These are phyloP conservation scores for Fagus sylvatica DNA, from an alignment of 306 rosid species.

Conservation along the genomic window DNA sequence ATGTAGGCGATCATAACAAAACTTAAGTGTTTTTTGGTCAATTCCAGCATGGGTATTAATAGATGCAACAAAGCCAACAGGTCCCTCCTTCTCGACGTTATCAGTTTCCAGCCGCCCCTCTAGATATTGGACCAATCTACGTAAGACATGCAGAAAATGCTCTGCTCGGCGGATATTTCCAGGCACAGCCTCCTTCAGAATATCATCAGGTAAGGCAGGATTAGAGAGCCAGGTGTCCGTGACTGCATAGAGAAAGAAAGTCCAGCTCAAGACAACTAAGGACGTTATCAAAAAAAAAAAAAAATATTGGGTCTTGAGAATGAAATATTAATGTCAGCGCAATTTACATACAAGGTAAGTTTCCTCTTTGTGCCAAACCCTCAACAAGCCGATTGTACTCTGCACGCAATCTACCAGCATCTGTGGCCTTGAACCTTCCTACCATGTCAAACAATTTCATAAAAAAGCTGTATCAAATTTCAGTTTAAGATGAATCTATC, in stretches of 20 bases:
- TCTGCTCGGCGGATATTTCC: constrained; percentile 96
- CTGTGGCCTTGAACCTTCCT: constrained; percentile 99
- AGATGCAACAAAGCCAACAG: constrained; percentile 66
- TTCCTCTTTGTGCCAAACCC: constrained; percentile 94
- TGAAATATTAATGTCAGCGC: constrained; percentile 8
- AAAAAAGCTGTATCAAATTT: constrained; percentile 42
- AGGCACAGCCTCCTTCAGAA: constrained; percentile 95
- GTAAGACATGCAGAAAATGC: constrained; percentile 78
- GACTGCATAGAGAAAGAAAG: constrained; percentile 47
- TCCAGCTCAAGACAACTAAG: constrained; percentile 10
- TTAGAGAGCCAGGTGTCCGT: constrained; percentile 85
- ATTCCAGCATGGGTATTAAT: constrained; percentile 79
- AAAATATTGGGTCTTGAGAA: neutral
- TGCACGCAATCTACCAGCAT: constrained; percentile 90
- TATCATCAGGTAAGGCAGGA: constrained; percentile 94
- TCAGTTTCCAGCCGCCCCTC: constrained; percentile 92
- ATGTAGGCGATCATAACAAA: constrained; percentile 93
- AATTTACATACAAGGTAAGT: constrained; percentile 59
- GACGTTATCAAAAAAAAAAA: neutral
- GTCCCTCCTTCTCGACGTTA: constrained; percentile 87
- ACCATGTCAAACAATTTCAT: constrained; percentile 64
- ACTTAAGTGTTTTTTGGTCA: constrained; percentile 88
- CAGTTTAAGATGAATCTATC: neutral
- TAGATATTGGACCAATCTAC: constrained; percentile 82
- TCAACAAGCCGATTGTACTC: constrained; percentile 90